Base-by-base conservation (phyloP, 176 grass and related monocot genomes). In the Thalia dealbata region DNA sequence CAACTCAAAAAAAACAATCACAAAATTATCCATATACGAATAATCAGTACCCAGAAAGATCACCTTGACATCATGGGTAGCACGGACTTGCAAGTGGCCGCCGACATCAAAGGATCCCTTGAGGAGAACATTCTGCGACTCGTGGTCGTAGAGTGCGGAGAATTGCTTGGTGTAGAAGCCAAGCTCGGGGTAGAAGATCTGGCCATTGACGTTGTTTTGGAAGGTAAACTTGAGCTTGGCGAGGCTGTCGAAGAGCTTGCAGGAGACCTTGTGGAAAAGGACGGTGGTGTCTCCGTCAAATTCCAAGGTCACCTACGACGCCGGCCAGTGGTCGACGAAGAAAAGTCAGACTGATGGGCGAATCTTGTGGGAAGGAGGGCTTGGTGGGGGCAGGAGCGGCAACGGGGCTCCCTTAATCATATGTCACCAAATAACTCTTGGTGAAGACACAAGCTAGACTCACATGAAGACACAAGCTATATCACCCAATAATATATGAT, bases 201-300 rank as follows among this genome's bases (percentile, higher is more conserved):
- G 61, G 14, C 74, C 83, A 46, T 78, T 82, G 24, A 61, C 70
- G 43, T 93, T 81, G 90, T 87, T 93, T 77, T 86, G 87, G 81
- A 91, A 99, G 66, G 82, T 86, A 18, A 93, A 71, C 46, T 87
- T 91, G 69, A 99, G 81, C 87, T 99, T 99, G 50, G 95, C 90
- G 64, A 93, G 87, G 0, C 79, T 85, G 1, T 87, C 90, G 16
- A 82, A 78, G 74, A 99, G 70, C 83, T 93, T 92, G 85, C 90
- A 99, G 35, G 95, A 93, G 73, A 99, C 70, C 84, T 99, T 99
- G 83, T 99, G 84, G 61, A 80, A 52, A 74, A 99, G 86, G 21
- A 83, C 18, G 61, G 79, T 76, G 71, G 74, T 82, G 38, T 80
- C 85, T 83, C 87, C 93, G 50, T 93, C 90, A 76, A 91, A 99